Base-by-base conservation (phyloP, 768 basidiomycete genomes). In the Candolleomyces efflorescens region DNA sequence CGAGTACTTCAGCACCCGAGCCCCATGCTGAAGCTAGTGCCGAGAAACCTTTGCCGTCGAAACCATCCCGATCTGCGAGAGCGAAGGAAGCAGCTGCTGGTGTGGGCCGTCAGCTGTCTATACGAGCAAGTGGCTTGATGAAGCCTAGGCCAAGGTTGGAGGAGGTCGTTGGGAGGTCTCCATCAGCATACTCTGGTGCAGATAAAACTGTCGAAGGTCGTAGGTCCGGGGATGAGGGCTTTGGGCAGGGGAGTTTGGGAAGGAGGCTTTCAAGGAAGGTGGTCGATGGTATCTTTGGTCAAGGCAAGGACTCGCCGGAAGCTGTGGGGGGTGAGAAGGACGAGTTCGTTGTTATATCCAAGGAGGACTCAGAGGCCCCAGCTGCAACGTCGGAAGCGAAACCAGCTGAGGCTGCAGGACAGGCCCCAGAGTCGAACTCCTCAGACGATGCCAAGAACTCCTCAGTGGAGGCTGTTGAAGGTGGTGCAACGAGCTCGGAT, bases 31-130 rank as follows among this genome's bases (percentile, higher is more conserved):
- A 55, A 26, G 45, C 4, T n/a, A 32, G 17, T 6, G 39, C 48
- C 7, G 48, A 57, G 10, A 59, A 59, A 26, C 58, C 58, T 7
- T 44, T 59, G 13, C 58, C 58, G 9, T n/a, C 52, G 52, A 59
- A 59, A 18, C 58, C 58, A 9, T 54, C 52, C 5, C 53, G 53
- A 15, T 53, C 52, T 6, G 24, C 45, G 9, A 27, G 52, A 9
- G 51, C 58, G 3, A 54, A 47, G 36, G 53, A 54, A 17, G 58
- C 24, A 6, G 51, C 53, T 5, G 45, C 46, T n/a, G 53, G 48
- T n/a, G 58, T 50, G 20, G 53, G 53, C 3, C 37, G 56, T 4
- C 56, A 58, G 50, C 32, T 58, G 17, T 54, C 58, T 18, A 53
- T 49, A 15, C 13, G 45, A 17, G 58, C 53, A 3, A 54, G n/a